Conservation (phyloP, 257 asterid species). For the Solanum pinnatisectum region DNA sequence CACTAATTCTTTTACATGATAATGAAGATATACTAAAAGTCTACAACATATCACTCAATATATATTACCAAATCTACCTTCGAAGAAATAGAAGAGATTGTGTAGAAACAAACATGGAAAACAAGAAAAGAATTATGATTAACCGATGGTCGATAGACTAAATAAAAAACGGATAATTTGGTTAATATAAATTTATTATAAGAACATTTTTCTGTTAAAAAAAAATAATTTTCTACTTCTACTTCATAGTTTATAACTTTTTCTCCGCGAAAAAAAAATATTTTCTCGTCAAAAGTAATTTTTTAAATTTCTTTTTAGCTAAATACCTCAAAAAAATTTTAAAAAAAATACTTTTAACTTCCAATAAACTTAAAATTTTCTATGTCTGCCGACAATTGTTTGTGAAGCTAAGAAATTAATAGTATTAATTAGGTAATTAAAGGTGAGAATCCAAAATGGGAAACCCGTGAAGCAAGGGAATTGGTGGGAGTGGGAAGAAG, state of each 20-base stretch:
- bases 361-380: background rate
- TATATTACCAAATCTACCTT: background rate
- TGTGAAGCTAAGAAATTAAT: background rate
- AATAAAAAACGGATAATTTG: background rate
- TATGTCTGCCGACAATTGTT: background rate
- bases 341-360: background rate
- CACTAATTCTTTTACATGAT: background rate
- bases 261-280: background rate
- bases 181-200: background rate
- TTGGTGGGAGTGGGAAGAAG: background rate
- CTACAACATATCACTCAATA: background rate
- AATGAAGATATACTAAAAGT: background rate
- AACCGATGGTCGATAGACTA: background rate
- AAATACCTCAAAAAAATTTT: background rate
- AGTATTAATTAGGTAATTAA: background rate
- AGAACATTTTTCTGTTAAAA: background rate
- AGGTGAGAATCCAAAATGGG: background rate
- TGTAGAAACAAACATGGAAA: background rate
- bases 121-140: background rate
- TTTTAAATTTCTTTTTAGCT: background rate
- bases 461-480: constrained; percentile 1
- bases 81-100: background rate
- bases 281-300: background rate
- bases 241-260: background rate
- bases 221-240: background rate